A percentile compares a stretch with the other conserved stretches of the same genome.
These are phyloP conservation scores for Septoria petroselini DNA, from an alignment of 2,329 filamentous ascomycete genomes.

Conservation along the genomic window DNA sequence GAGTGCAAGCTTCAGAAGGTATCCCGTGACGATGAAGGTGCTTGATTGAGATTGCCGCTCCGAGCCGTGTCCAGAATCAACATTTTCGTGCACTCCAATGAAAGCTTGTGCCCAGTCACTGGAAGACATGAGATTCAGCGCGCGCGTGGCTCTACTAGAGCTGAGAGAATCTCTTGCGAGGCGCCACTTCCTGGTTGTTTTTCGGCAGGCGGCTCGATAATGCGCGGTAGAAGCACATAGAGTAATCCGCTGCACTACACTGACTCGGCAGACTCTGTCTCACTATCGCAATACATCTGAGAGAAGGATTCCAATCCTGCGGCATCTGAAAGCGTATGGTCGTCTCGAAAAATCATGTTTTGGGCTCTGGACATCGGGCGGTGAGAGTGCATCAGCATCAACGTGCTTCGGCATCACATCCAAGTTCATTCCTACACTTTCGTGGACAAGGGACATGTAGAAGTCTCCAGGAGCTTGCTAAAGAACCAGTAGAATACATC, in stretches of 20 bases:
- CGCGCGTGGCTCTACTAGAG: neutral
- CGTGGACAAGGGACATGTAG: too few species aligned
- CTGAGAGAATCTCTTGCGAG: neutral
- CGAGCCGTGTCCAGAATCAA: neutral
- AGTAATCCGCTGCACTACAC: neutral
- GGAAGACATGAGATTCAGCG: neutral
- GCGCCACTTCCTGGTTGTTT: constrained; percentile 6
- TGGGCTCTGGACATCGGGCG: too few species aligned
- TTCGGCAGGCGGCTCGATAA: neutral
- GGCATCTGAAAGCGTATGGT: neutral
- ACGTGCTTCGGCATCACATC: too few species aligned
- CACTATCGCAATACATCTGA: too few species aligned
- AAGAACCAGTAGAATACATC: too few species aligned
- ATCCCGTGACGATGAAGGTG: too few species aligned
- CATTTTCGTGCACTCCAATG: neutral
- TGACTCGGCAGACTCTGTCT: neutral
- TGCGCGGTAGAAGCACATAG: neutral
- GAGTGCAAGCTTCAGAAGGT: too few species aligned
- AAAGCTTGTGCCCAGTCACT: neutral
- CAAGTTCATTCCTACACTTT: too few species aligned
- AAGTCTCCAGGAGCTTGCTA: too few species aligned
- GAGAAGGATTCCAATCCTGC: neutral
- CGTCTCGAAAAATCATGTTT: neutral
- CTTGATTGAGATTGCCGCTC: too few species aligned
- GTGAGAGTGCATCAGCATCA: too few species aligned